Conservation (phyloP, 1,284 basidiomycete species). For the Volvariella surrecta region DNA sequence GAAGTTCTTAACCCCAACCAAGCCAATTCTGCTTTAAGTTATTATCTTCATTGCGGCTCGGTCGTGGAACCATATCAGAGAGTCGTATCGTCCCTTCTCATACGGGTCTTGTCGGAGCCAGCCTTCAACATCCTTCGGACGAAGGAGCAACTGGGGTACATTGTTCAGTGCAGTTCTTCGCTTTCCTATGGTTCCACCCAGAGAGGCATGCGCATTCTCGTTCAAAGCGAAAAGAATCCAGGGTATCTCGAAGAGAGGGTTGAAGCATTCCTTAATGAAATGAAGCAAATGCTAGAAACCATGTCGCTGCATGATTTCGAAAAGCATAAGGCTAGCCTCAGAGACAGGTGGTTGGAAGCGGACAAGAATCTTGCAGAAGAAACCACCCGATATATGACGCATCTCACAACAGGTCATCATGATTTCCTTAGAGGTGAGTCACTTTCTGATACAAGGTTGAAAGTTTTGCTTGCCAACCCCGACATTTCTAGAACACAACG, state of each 20-base stretch:
- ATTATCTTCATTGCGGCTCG: constrained; percentile 71
- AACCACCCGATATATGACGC: constrained; percentile 65
- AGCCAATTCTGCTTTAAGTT: constrained; percentile 78
- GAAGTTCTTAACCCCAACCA: constrained; percentile 83
- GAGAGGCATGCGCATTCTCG: constrained; percentile 77
- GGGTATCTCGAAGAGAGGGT: constrained; percentile 85
- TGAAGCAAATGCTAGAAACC: constrained; percentile 49
- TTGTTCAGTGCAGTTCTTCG: constrained; percentile 60
- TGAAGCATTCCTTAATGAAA: constrained; percentile 76
- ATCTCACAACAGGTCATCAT: constrained; percentile 69
- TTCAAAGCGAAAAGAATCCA: constrained; percentile 86
- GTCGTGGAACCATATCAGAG: constrained; percentile 46
- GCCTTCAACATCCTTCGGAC: constrained; percentile 94
- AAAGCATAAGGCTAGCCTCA: constrained; percentile 54
- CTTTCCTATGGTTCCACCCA: constrained; percentile 53
- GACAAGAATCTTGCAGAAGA: constrained; percentile 67
- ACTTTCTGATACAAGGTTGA: too few relatives aligned
- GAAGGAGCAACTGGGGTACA: constrained; percentile 94
- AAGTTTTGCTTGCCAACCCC: constrained; percentile 5
- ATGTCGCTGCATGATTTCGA: constrained; percentile 59
- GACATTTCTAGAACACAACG: constrained; percentile 42
- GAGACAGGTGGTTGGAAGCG: constrained; percentile 51
- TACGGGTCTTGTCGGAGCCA: constrained; percentile 82
- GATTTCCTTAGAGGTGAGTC: constrained; percentile 56
- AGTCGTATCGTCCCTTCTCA: constrained; percentile 52